Base-by-base conservation (phyloP, 2,329 filamentous ascomycete genomes). In the Fusarium anthophilum region DNA sequence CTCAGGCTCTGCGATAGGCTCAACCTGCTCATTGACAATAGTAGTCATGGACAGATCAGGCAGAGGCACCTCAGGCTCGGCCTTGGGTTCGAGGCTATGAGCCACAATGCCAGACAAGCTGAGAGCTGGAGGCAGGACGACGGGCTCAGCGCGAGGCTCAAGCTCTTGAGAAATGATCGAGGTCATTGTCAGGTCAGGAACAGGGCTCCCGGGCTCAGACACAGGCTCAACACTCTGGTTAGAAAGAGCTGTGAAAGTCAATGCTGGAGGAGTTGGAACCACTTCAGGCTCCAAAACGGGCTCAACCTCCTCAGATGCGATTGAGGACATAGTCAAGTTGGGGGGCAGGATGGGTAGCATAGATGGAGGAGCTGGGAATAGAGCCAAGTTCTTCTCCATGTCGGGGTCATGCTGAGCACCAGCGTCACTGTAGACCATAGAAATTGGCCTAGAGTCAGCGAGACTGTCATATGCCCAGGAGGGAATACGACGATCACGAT, bases 321-420 rank as follows among this genome's bases (percentile, higher is more conserved):
- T 84, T 3, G 70, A 75, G 3, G 87, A 88, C 41, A 88, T 78
- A 48, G 78, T 83, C 37, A 89, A 80, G 2, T 80, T 76, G 9
- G 83, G 82, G 3, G 80, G 77, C 26, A 81, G 61, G 44, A 83
- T 78, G 11, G 77, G 77, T 8, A 82, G 77, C n/a, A 84, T 84
- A 0, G 82, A 82, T 2, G 88, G 88, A 9, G 89, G 88, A 18
- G 86, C 83, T 5, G 88, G 88, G 81, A 90, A 90, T 72, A 86
- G 84, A 22, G 86, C 84, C 55, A 91, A 81, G 74, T 86, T 88
- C 64, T 86, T 84, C 24, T 85, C 86, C 78, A 90, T 84, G 30
- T 87, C 85, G 20, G 79, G 78, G 47, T 88, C 87, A 70, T 86
- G 83, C 70, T 90, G 87, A 15, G 86, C 85, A 63, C 86, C 86